Evolutionary conservation across 306 rosid species (phyloP).

Genomic region (Corylus avellana): DNA sequence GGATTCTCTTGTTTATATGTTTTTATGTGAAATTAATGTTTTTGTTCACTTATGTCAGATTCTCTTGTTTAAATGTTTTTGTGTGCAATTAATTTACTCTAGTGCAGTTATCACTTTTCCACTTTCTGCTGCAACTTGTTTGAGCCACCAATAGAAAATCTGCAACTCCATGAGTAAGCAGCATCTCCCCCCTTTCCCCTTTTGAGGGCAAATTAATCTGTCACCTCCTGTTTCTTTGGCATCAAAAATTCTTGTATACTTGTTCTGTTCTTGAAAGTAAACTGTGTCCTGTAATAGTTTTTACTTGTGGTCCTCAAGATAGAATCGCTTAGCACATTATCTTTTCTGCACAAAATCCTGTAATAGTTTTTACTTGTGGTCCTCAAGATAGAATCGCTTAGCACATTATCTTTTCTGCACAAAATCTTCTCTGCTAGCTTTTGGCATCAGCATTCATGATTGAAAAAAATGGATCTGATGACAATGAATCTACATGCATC

Average conservation of each 20-base stretch:
- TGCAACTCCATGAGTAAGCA: slow-evolving; percentile 29
- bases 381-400: background rate
- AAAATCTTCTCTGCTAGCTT: slow-evolving; percentile 30
- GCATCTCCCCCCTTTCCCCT: slow-evolving; percentile 30
- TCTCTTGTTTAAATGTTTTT: slow-evolving; percentile 29
- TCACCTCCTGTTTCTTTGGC: slow-evolving; percentile 21
- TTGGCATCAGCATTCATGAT: slow-evolving; percentile 29
- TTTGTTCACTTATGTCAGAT: background rate
- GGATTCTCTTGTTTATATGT: slow-evolving; percentile 42
- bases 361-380: too few species aligned
- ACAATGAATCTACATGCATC: slow-evolving; percentile 8
- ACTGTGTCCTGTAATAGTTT: background rate
- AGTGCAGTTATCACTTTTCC: slow-evolving; percentile 20
- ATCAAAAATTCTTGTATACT: background rate
- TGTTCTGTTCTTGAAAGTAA: slow-evolving; percentile 7
- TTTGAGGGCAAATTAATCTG: slow-evolving; percentile 28
- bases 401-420: slow-evolving; percentile 12
- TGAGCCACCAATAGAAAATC: slow-evolving; percentile 32
- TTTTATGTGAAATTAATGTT: background rate
- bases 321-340: background rate
- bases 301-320: slow-evolving; percentile 19
- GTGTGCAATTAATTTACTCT: slow-evolving; percentile 18
- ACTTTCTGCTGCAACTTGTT: slow-evolving; percentile 38
- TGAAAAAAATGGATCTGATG: slow-evolving; percentile 19
- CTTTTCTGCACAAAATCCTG: slow-evolving; percentile 18